These are phyloP conservation scores for Astragalus glycyphyllos DNA, from an alignment of 306 rosid genomes.

Conservation along the genomic window DNA sequence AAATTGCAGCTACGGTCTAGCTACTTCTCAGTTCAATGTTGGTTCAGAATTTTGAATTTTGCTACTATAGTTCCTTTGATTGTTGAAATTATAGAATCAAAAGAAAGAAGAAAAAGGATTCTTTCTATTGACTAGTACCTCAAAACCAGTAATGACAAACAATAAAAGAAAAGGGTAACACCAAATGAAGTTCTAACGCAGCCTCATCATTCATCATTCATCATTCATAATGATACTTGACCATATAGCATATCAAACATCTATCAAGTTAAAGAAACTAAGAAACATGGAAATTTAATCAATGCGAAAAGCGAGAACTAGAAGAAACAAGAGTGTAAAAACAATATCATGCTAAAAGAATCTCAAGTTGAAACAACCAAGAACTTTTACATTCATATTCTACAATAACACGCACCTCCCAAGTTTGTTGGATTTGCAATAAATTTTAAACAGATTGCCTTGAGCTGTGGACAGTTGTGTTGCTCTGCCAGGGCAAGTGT, in stretches of 20 bases:
- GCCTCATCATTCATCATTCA: neutral
- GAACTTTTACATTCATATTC: slow-evolving; percentile 43
- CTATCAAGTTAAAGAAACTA: slow-evolving; percentile 3
- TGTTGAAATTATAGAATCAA: slow-evolving; percentile 1
- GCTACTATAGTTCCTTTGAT: neutral
- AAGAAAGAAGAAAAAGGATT: slow-evolving; percentile 13
- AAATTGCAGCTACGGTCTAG: slow-evolving; percentile 2
- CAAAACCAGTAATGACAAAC: slow-evolving; percentile 18
- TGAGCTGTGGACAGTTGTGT: slow-evolving; percentile 76
- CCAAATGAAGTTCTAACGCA: neutral
- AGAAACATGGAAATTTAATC: neutral
- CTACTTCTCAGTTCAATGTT: slow-evolving; percentile 25
- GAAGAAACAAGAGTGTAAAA: slow-evolving; percentile 32
- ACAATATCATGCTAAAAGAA: slow-evolving; percentile 34
- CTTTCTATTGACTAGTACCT: slow-evolving; percentile 3
- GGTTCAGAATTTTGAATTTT: neutral
- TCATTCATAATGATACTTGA: slow-evolving; percentile 7
- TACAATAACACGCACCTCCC: slow-evolving; percentile 74
- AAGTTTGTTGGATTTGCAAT: slow-evolving; percentile 71
- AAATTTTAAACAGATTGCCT: slow-evolving; percentile 75
- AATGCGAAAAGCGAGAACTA: neutral
- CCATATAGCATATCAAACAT: slow-evolving; percentile 30
- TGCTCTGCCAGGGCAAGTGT: slow-evolving; percentile 84
- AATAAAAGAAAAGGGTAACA: neutral
- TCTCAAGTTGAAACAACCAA: slow-evolving; percentile 37